These are phyloP conservation scores for Pythium plurisporium DNA, from an alignment of 352 stramenopile species.

Conservation along the genomic window DNA sequence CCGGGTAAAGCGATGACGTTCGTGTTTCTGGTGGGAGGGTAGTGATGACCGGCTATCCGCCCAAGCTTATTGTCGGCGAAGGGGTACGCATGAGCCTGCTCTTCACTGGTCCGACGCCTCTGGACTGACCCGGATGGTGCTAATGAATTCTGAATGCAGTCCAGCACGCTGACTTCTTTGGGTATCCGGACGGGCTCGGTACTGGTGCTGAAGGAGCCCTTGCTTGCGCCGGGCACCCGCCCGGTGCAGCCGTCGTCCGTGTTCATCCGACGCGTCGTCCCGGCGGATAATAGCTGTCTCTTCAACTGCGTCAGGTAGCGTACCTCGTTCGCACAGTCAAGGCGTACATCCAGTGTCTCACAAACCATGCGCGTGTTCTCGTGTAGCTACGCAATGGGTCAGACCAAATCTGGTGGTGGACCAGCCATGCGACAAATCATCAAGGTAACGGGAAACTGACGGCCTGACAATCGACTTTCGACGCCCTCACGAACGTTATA, in stretches of 20 bases:
- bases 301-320: slow-evolving; percentile 83
- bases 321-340: background rate
- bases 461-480: background rate
- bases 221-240: slow-evolving; percentile 16
- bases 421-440: slow-evolving; percentile 65
- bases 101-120: background rate
- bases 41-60: slow-evolving; percentile 79
- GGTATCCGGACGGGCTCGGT: slow-evolving; percentile 64
- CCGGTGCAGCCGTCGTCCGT: slow-evolving; percentile 28
- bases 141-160: background rate
- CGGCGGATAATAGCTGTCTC: slow-evolving; percentile 83
- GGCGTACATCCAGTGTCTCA: background rate
- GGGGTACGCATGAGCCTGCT: slow-evolving; percentile 31
- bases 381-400: slow-evolving; percentile 56
- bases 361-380: background rate
- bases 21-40: no score
- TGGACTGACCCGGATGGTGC: no score
- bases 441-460: slow-evolving; percentile 17
- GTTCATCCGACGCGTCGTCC: slow-evolving; percentile 69
- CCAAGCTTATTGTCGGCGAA: slow-evolving; percentile 55
- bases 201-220: slow-evolving; percentile 62
- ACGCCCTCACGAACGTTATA: background rate
- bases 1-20: no score
- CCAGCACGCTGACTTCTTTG: slow-evolving; percentile 36
- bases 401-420: slow-evolving; percentile 53